These are phyloP conservation scores for Penicillium sp. DNA, from an alignment of 2,329 filamentous ascomycete genomes.

Conservation along the genomic window DNA sequence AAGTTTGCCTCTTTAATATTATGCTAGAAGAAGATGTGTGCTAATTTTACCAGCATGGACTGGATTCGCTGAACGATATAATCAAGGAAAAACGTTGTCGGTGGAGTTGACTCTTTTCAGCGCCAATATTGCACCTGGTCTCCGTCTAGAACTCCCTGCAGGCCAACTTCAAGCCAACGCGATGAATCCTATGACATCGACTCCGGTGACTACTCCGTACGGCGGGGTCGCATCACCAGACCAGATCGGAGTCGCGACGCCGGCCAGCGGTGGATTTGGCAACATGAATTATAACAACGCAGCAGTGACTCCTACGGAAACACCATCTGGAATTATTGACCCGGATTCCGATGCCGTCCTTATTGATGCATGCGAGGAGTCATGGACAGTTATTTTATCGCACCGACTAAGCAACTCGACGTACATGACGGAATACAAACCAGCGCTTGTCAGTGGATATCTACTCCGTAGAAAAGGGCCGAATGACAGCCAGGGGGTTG, in stretches of 20 bases:
- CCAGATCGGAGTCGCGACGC: slow-evolving; percentile 38
- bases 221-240: slow-evolving; percentile 39
- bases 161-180: slow-evolving; percentile 30
- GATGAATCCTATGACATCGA: slow-evolving; percentile 32
- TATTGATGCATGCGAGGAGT: slow-evolving; percentile 56
- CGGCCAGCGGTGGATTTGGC: slow-evolving; percentile 31
- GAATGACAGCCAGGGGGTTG: slow-evolving; percentile 39
- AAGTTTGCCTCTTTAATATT: slow-evolving; percentile 16
- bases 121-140: slow-evolving; percentile 32
- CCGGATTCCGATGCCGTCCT: slow-evolving; percentile 55
- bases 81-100: slow-evolving; percentile 29
- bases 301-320: slow-evolving; percentile 32
- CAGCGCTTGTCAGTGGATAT: slow-evolving; percentile 44
- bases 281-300: slow-evolving; percentile 18
- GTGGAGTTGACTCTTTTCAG: slow-evolving; percentile 35
- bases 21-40: neutral
- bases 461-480: slow-evolving; percentile 43
- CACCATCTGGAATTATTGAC: slow-evolving; percentile 29
- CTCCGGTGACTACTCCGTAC: slow-evolving; percentile 37
- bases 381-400: slow-evolving; percentile 55
- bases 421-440: slow-evolving; percentile 39
- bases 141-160: slow-evolving; percentile 31
- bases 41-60: slow-evolving; percentile 33
- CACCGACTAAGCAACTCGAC: slow-evolving; percentile 43
- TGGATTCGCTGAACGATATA: slow-evolving; percentile 34